Evolutionary conservation across 2,329 filamentous ascomycete species (phyloP), one percentile per base, ranked within the genome.

Genomic region (Phaeosphaeria sp.): DNA sequence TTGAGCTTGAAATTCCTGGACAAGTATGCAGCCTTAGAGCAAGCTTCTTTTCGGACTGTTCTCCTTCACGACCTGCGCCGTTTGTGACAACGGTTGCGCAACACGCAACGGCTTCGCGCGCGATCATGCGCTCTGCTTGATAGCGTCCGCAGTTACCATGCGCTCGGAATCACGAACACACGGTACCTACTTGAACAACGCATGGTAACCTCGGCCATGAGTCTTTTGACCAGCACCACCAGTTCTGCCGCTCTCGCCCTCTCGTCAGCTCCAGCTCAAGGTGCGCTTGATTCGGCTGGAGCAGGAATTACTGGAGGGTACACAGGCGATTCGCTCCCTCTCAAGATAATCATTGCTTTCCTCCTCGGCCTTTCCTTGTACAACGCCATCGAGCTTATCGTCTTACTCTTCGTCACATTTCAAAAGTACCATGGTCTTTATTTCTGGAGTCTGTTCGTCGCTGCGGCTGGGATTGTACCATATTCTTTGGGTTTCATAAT

Each of bases 401-500:
- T 81, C 33, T 74, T 83, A 49, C 77, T 81, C 33, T 77, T 82
- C 52, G 65, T 81, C 24, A 82, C 79, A 27, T 84, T 84, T 69
- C 80, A 81, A 25, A 74, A 73, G 21, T 82, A 79, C 51, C 68
- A 72, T 21, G 82, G 82, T 0, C 67, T 81, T 17, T 84, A 84
- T 61, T 84, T 83, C 61, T 83, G 81, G 81, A 79, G 77, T 24
- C 66, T 84, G 58, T 59, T 83, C 20, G 64, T 80, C 22, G 70
- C 81, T 0, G 76, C 77, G 1, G 63, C 77, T 9, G 80, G 80
- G 8, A 79, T 83, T 43, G 70, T 83, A 11, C 80, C 80, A 0
- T 83, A 84, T 59, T 69, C 77, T 11, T 62, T 80, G 0, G 83
- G 82, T 1, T 84, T 84, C 61, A 57, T 83, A 39, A 69, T 82